Evolutionary conservation across 2,329 filamentous ascomycete species (phyloP), one percentile per base, ranked within the genome.

Genomic region (Chrysoporthe puriensis): DNA sequence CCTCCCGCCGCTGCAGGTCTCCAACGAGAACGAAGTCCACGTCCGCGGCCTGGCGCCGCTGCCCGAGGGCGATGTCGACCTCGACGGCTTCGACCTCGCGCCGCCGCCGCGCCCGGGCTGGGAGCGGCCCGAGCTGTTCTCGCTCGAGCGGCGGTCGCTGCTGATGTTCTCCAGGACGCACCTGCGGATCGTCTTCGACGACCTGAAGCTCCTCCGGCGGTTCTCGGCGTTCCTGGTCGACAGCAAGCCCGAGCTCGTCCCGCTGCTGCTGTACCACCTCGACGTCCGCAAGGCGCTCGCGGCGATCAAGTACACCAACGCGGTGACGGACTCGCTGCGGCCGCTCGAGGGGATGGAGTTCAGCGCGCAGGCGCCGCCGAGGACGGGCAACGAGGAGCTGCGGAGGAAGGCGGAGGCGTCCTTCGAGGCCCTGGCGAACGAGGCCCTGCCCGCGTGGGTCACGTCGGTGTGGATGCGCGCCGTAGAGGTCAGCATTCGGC

Each of bases 361-460:
- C 66, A 88, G 86, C 0, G 75, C 82, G 0, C 79, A 82, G 2
- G 76, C 79, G 2, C 81, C 86, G 1, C 80, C 81, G 14, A 77
- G 81, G 2, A 90, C 88, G 0, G 76, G 81, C 9, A 92, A 91
- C 71, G 76, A 79, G 2, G 80, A 84, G 0, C 79, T 94, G 18
- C 83, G 90, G 73, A 84, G 86, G 65, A 90, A 89, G 73, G 88
- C 89, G 0, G 79, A 84, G 26, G 80, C 86, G 70, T 88, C 90
- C 0, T 91, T 94, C 69, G 83, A 88, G 42, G 79, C 84, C 0
- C 78, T 94, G 16, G 87, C 88, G 1, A 81, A 84, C 44, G 88
- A 93, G 59, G 90, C 93, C 67, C 77, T 94, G 2, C 90, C 91
- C 1, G 90, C 90, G 0, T 94, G 89, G 74, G 86, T 94, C 68